Evolutionary conservation across 352 stramenopile species (phyloP), one percentile per base, ranked within the genome.

Genomic region (Globisporangium radiosum): DNA sequence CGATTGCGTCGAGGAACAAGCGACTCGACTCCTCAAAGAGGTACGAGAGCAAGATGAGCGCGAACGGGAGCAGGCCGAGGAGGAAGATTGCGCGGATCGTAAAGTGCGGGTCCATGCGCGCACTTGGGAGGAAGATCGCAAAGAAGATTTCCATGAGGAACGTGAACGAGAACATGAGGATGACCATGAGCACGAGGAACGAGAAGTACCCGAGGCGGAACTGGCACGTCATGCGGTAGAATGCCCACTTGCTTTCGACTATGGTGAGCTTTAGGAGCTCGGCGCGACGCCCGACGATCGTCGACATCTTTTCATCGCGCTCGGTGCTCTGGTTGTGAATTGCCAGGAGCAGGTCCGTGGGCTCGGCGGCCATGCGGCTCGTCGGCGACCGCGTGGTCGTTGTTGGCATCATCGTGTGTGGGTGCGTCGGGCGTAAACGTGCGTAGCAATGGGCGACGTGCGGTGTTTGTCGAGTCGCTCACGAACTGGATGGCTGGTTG

Each of bases 111-210:
- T 88, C 84, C 53, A 70, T 72, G 5, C 79, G 80, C 36, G 86
- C 84, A 48, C 78, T 92, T 19, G 84, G 86, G 49, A 95, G 59
- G 63, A 94, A 95, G 59, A 94, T 92, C n/a, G 86, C 77, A 65
- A 95, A 95, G 78, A 95, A 94, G 47, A 94, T 91, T 65, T 93
- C 84, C 86, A 95, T 95, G 52, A 95, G 68, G 60, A 92, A 79
- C 63, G 81, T 88, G 69, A 95, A 90, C 45, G 81, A 92, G 65
- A 95, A 95, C 75, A 94, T 93, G 70, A 95, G 75, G 64, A 95
- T 91, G 64, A 87, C 85, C 78, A 95, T 90, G 61, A 92, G 79
- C 65, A 95, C 86, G 39, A 95, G 69, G 65, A 95, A 94, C 43
- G 86, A 80, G 62, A 95, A 87, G 70, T 94, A 95, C 56, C 84